Evolutionary conservation across 148 eudicot genomes (phyloP).

Genomic region (Camellia granthamiana): DNA sequence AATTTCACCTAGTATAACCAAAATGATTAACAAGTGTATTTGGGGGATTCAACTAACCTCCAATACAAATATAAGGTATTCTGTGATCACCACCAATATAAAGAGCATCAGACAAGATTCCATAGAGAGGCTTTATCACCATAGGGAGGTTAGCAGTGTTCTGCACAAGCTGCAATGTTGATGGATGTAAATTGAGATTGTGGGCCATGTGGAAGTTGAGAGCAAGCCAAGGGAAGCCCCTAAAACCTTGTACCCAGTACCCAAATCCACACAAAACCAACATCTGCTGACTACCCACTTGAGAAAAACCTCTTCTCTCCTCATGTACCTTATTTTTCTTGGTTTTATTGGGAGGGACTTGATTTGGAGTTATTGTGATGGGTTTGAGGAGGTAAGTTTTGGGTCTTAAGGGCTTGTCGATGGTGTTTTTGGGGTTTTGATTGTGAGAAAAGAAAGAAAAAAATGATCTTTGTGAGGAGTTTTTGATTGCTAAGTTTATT

Average conservation of each 20-base stretch:
- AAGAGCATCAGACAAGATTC: constrained; percentile 81
- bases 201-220: constrained; percentile 86
- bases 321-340: constrained; percentile 7
- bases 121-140: constrained; percentile 92
- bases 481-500: neutral
- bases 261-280: constrained; percentile 77
- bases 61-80: constrained; percentile 82
- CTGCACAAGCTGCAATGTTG: constrained; percentile 84
- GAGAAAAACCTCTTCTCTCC: constrained; percentile 25
- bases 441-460: constrained; percentile 7
- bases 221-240: constrained; percentile 94
- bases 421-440: constrained; percentile 21
- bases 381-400: constrained; percentile 21
- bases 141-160: constrained; percentile 63
- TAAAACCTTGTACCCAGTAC: constrained; percentile 89
- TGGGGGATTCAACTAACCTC: constrained; percentile 47
- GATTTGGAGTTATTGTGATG: neutral
- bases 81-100: constrained; percentile 76
- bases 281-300: constrained; percentile 45
- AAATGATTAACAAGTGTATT: neutral
- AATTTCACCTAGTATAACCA: neutral
- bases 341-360: constrained; percentile 11
- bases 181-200: constrained; percentile 64
- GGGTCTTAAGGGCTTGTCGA: constrained; percentile 9
- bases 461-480: constrained; percentile 5